Evolutionary conservation across 78 protist species (phyloP), one percentile per base, ranked within the genome.

Genomic region (Speleostelium caveatum): DNA sequence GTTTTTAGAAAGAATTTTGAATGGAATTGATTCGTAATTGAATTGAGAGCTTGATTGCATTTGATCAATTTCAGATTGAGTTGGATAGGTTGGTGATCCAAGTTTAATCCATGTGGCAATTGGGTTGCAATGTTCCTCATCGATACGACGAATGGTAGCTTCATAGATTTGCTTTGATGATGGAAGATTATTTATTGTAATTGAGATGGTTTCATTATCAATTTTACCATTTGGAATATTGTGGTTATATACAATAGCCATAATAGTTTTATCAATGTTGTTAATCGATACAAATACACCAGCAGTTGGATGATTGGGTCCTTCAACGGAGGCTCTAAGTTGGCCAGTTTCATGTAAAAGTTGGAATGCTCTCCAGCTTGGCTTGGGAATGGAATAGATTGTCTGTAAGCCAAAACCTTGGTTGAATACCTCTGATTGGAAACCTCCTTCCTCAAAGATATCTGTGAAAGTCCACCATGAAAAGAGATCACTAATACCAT

Each of bases 381-480:
- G 92, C 58, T 86, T 86, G 22, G 67, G 61, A 59, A 86, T 86
- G 8, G 51, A 4, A 28, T 86, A 86, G 33, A 86, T 86, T 7
- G 85, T 86, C 59, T 69, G 78, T 21, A 86, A 8, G 58, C 92
- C 92, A 38, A 86, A 86, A 4, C 92, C 92, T 86, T 86, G 51
- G 51, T 86, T 73, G 56, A 86, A 86, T 28, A 39, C 39, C 0
- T 58, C 79, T 4, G 79, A 69, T 86, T 75, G 85, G 62, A 66
- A 74, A 59, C 92, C 92, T 86, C 65, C 77, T 42, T 86, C 92
- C 32, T 86, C 92, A 51, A 80, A 80, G 1, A 86, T 69, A 69
- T 86, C 92, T n/a, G 92, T 51, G 39, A 86, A 86, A 28, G 71
- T 59, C 92, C 92, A 86, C 92, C 92, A 86, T 19, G 80, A 71